Evolutionary conservation across 2,329 filamentous ascomycete species (phyloP).

Genomic region (Aspergillus sp.): DNA sequence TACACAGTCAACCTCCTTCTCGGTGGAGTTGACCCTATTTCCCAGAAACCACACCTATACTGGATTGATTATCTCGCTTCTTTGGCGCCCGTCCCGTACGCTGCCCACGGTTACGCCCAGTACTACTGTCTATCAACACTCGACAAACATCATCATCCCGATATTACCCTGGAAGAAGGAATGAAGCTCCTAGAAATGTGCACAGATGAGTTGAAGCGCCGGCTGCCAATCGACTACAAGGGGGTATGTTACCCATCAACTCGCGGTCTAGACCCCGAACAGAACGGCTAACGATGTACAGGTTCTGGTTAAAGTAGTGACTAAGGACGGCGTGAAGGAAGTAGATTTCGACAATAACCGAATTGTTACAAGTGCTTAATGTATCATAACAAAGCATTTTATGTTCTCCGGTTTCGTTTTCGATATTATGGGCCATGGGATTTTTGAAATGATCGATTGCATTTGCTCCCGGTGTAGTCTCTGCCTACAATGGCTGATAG

Average conservation of each 20-base stretch:
- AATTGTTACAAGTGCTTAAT: constrained; percentile 49
- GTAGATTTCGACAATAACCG: constrained; percentile 83
- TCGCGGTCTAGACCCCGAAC: not conserved
- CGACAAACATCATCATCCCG: constrained; percentile 97
- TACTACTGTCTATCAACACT: constrained; percentile 98
- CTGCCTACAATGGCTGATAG: constrained; percentile 3
- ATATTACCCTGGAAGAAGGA: constrained; percentile 85
- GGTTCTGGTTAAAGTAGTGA: constrained; percentile 79
- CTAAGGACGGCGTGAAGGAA: constrained; percentile 86
- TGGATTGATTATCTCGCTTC: constrained; percentile 97
- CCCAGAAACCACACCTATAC: constrained; percentile 85
- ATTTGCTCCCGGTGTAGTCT: constrained; percentile 18
- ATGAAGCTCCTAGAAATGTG: constrained; percentile 93
- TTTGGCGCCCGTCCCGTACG: constrained; percentile 84
- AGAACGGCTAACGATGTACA: constrained; percentile 32
- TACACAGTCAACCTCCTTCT: constrained; percentile 97
- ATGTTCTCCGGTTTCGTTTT: constrained; percentile 27
- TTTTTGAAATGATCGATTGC: constrained; percentile 24
- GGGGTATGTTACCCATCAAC: constrained; percentile 60
- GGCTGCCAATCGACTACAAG: constrained; percentile 98
- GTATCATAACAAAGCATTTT: constrained; percentile 32
- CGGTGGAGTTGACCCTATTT: constrained; percentile 89
- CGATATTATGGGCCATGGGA: constrained; percentile 24
- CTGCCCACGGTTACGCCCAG: constrained; percentile 97
- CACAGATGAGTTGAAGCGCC: constrained; percentile 93